Evolutionary conservation across 1,284 basidiomycete genomes (phyloP), one percentile per base, ranked within the genome.

Genomic region (Baeospora myosura): DNA sequence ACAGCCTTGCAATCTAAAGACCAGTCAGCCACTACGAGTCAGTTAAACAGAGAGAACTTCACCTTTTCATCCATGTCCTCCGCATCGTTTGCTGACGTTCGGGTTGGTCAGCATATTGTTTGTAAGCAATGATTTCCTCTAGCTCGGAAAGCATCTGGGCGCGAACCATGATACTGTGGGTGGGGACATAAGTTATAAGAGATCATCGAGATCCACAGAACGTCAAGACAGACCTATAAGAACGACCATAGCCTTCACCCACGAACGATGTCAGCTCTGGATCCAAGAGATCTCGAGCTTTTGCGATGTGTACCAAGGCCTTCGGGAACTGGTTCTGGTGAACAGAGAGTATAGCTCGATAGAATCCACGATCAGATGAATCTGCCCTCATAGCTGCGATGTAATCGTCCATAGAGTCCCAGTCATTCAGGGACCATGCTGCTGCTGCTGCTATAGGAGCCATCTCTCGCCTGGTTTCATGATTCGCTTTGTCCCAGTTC

Each of bases 131-230:
- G 52, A 98, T 97, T 60, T 99, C 96, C 58, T 99, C 96, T 5
- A 99, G 74, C 60, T 99, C 96, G 1, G 95, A 94, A 14, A 99
- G 74, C 91, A 98, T 97, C 64, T 99, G 96, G 1, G 97, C 94
- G 8, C 96, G 84, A 41, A 99, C 94, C 71, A 98, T 89, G 34
- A 90, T 85, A 55, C 91, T 95, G 48, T n/a, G n/a, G n/a, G n/a
- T n/a, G n/a, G n/a, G n/a, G n/a, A n/a, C 11, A 16, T 10, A 47
- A 45, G 21, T 43, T 39, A 42, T 57, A 28, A 52, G 51, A 12
- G 34, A 28, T 31, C 16, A 38, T 34, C 18, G 5, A 49, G 32
- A 39, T 43, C 17, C 25, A 24, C 4, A 26, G 22, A 18, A 28
- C 38, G 31, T 30, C 20, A 46, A n/a, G 6, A 62, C 77, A 66